A percentile compares a stretch with the other conserved stretches of the same genome.
Evolutionary conservation across 2,329 filamentous ascomycete species (phyloP).

Genomic region (Penicillium sp.): DNA sequence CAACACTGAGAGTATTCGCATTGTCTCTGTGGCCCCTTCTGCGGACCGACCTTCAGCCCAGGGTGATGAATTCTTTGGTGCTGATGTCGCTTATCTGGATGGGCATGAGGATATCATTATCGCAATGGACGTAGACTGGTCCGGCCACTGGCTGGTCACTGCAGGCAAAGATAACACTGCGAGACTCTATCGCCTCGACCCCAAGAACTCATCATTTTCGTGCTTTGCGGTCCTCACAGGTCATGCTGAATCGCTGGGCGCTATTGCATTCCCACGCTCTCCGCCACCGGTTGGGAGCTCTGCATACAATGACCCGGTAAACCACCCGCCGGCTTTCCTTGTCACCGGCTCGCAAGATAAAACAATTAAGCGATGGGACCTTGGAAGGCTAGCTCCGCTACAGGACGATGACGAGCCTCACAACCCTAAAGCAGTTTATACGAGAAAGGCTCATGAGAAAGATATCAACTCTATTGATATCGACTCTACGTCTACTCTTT

Average conservation of each 20-base stretch:
- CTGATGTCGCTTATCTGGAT: constrained; percentile 82
- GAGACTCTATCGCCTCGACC: constrained; percentile 85
- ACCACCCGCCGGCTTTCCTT: constrained; percentile 80
- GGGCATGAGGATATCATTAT: constrained; percentile 97
- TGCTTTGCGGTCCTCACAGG: constrained; percentile 84
- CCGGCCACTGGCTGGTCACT: constrained; percentile 93
- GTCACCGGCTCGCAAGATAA: constrained; percentile 94
- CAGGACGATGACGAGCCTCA: constrained; percentile 37
- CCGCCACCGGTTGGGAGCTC: constrained; percentile 70
- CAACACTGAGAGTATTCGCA: constrained; percentile 89
- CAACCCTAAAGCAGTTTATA: constrained; percentile 68
- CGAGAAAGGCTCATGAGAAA: constrained; percentile 95
- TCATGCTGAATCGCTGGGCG: constrained; percentile 91
- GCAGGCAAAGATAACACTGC: constrained; percentile 97
- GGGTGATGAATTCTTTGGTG: constrained; percentile 73
- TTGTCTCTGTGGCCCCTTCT: constrained; percentile 69
- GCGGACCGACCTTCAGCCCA: constrained; percentile 37
- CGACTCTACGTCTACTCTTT: constrained; percentile 73
- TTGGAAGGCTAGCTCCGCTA: constrained; percentile 64
- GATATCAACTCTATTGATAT: constrained; percentile 96
- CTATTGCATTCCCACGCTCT: constrained; percentile 78
- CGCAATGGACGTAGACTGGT: constrained; percentile 93
- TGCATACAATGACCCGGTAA: constrained; percentile 73
- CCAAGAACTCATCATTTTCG: constrained; percentile 71
- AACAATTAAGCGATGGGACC: constrained; percentile 93